Base-by-base conservation (phyloP, 306 rosid species). In the Rosa persica region DNA sequence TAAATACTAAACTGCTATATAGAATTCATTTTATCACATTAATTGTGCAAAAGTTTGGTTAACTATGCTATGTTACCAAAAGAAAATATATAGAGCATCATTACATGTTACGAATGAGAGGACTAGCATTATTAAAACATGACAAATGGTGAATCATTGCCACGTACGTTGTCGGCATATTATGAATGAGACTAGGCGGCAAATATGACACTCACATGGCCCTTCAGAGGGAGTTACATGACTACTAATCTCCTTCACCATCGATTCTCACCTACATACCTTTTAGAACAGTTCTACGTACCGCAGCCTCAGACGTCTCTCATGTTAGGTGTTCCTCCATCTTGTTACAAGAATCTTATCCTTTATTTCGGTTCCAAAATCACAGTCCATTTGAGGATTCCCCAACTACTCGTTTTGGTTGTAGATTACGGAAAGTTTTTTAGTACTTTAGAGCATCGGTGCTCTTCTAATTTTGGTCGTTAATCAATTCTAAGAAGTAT, bases 91-190 rank as follows among this genome's bases (percentile, higher is more conserved):
- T 57, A 57, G 6, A 12, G 66, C 40, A 25, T 60, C 38, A 23
- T 30, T 30, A 16, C 69, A 64, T 34, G 43, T 30, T 62, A 62
- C 4, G 11, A 42, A 71, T 7, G 46, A 71, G 15, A 9, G 27
- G 57, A 51, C 23, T 34, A n/a, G 12, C 36, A 77, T 42, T 64
- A 76, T 61, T 76, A 4, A 46, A 76, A 27, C 30, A 10, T 27
- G 20, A 52, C 12, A 10, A 10, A 44, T 30, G 72, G 79, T 25
- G 82, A 60, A 39, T 83, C 83, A 75, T 38, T 5, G 72, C 66
- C 84, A 84, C 77, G 74, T 73, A 69, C 43, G 40, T 4, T 83
- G 84, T 80, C 81, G 79, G 84, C 83, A 51, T 25, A n/a, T 44
- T 48, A 60, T 77, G 74, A 16, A 72, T 72, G 73, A 48, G 84